phyloP scores from a whole-genome alignment of 176 grass and related monocot genomes.

The Oropetium thomaeum region DNA sequence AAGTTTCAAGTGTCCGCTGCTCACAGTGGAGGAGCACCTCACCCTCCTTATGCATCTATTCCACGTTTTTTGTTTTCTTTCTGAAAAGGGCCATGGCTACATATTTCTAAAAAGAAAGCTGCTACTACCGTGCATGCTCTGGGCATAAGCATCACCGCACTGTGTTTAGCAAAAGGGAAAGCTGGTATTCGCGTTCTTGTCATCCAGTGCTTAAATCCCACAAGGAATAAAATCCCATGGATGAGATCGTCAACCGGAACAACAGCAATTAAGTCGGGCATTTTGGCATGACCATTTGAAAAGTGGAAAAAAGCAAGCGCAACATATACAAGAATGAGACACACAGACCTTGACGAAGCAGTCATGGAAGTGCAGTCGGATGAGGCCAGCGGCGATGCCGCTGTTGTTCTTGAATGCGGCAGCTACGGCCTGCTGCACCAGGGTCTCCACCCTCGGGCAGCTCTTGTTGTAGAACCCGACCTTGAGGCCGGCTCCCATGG shows the following conservation, averaged over 20 bases:
- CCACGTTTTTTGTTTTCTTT: background rate
- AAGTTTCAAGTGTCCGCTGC: too few species aligned
- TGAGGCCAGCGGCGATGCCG: conserved; percentile 59
- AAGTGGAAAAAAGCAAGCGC: background rate
- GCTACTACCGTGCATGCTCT: too few species aligned
- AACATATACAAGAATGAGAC: background rate
- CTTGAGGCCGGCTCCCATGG: conserved; percentile 34
- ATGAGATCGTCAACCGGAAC: background rate
- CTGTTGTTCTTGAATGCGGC: conserved; percentile 46
- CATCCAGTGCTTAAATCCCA: too few species aligned
- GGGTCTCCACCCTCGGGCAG: conserved; percentile 38
- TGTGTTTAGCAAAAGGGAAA: too few species aligned
- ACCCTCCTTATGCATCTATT: background rate
- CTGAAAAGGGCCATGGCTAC: too few species aligned
- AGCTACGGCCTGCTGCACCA: conserved; percentile 58
- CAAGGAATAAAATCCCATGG: background rate
- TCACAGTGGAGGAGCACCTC: too few species aligned
- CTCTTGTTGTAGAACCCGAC: conserved; percentile 58
- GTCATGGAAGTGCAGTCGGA: conserved; percentile 81
- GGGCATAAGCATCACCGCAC: too few species aligned
- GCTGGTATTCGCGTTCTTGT: background rate
- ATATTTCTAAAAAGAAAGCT: too few species aligned
- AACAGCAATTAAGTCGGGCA: background rate
- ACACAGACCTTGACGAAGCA: conserved; percentile 60
- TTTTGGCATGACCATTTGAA: background rate